Evolutionary conservation across 2,329 filamentous ascomycete genomes (phyloP).

Genomic region (Monosporascus sp.): DNA sequence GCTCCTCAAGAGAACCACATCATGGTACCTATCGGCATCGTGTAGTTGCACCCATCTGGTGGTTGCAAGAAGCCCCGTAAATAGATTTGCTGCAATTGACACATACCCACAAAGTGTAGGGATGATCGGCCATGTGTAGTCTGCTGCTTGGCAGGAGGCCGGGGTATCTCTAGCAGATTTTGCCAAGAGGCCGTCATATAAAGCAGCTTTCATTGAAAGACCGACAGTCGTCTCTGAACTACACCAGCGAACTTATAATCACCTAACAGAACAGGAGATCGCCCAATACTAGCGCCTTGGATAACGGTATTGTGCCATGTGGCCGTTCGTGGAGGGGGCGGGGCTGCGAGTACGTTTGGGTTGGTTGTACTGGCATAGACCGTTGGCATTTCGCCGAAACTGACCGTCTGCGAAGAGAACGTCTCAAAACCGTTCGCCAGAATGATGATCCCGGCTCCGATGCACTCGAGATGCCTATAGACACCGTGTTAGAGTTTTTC

Average conservation of each 20-base stretch:
- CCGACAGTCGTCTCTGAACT: conserved; percentile 14
- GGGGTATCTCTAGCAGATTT: conserved; percentile 20
- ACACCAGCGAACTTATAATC: conserved; percentile 1
- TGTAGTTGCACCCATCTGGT: conserved; percentile 5
- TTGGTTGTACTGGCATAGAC: conserved; percentile 12
- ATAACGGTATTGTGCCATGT: conserved; percentile 29
- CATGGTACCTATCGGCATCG: conserved; percentile 23
- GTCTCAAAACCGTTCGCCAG: conserved; percentile 33
- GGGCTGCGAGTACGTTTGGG: conserved; percentile 13
- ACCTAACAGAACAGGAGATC: background rate
- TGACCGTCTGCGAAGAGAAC: conserved; percentile 34
- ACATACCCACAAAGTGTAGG: conserved; percentile 31
- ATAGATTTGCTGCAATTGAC: conserved; percentile 23
- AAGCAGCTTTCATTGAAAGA: conserved; percentile 33
- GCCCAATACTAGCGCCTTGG: conserved; percentile 11
- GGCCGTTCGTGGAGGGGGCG: conserved; percentile 28
- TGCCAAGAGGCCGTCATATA: conserved; percentile 33
- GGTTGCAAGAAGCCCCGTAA: conserved; percentile 10
- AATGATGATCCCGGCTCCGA: conserved; percentile 32
- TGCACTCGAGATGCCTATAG: conserved; percentile 30
- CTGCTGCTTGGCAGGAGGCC: conserved; percentile 25
- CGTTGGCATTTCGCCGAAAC: conserved; percentile 23
- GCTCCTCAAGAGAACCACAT: conserved; percentile 15
- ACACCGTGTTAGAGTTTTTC: background rate
- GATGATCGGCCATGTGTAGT: conserved; percentile 32